phyloP scores from a whole-genome alignment of 2,329 filamentous ascomycete genomes.

The Macrophomina tecta region DNA sequence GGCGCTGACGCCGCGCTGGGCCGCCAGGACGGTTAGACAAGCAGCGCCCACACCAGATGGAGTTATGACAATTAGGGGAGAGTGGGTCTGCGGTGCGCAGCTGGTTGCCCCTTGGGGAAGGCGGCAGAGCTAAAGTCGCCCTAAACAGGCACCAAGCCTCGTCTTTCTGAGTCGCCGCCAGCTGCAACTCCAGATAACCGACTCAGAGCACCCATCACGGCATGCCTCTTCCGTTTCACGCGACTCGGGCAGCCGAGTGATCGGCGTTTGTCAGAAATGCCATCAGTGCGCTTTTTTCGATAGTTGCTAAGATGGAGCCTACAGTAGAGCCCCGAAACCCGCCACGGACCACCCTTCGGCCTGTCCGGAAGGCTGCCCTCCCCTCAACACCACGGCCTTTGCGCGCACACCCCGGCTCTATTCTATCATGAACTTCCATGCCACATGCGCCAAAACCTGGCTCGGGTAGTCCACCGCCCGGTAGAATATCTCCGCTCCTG shows the following conservation, averaged over 20 bases:
- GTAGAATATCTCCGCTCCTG: slow-evolving; percentile 40
- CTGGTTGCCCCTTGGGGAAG: background rate
- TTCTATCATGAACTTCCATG: slow-evolving; percentile 28
- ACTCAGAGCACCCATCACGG: background rate
- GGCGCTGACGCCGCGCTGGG: slow-evolving; percentile 7
- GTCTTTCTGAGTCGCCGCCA: slow-evolving; percentile 8
- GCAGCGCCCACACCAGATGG: background rate
- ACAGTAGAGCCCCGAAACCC: background rate
- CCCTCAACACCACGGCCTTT: slow-evolving; percentile 3
- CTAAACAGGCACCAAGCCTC: slow-evolving; percentile 1
- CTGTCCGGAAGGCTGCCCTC: background rate
- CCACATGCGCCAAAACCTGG: slow-evolving; percentile 23
- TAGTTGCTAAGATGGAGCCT: slow-evolving; percentile 18
- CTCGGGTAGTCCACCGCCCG: slow-evolving; percentile 38
- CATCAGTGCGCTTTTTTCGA: slow-evolving; percentile 17
- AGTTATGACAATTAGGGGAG: background rate
- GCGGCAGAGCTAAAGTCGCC: background rate
- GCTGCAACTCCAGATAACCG: background rate
- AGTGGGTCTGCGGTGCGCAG: slow-evolving; percentile 1
- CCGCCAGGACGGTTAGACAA: background rate
- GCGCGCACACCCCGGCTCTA: background rate
- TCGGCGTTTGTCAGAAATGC: slow-evolving; percentile 2
- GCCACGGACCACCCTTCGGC: background rate
- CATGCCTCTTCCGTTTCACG: background rate
- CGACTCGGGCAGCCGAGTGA: slow-evolving; percentile 15